Percentiles rank a stretch among this genome's conserved stretches.
Evolutionary conservation across 2,329 filamentous ascomycete genomes (phyloP).

Genomic region (Trichothecium sympodiale): DNA sequence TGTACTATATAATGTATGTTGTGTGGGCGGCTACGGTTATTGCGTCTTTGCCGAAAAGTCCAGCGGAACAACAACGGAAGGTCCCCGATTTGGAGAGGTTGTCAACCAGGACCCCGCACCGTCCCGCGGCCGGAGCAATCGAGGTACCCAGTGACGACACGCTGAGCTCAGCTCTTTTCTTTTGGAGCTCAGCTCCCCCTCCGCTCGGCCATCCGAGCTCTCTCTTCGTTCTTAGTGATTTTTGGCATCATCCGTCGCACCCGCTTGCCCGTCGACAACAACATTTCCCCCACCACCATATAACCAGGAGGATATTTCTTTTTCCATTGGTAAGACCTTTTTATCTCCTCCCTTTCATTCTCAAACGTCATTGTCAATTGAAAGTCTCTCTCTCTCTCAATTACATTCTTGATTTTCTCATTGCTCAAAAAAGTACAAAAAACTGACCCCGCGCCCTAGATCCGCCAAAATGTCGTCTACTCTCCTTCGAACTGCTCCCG

Average conservation of each 20-base stretch:
- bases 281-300: no score
- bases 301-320: no score
- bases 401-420: background rate
- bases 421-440: background rate
- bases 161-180: slow-evolving; percentile 15
- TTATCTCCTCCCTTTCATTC: no score
- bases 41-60: no score
- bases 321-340: slow-evolving; percentile 1
- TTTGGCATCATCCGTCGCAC: slow-evolving; percentile 17
- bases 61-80: no score
- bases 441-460: background rate
- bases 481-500: slow-evolving; percentile 59
- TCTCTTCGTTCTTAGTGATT: slow-evolving; percentile 1
- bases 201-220: slow-evolving; percentile 15
- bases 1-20: no score
- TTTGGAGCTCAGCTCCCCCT: background rate
- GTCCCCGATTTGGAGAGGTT: no score
- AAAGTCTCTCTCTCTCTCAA: background rate
- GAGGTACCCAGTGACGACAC: slow-evolving; percentile 13
- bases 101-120: no score
- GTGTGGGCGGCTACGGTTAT: no score
- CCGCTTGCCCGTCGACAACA: slow-evolving; percentile 2
- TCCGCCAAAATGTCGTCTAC: slow-evolving; percentile 56
- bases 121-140: no score
- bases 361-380: background rate